Evolutionary conservation across 768 basidiomycete genomes (phyloP).

Genomic region (Hydnomerulius pinastri): DNA sequence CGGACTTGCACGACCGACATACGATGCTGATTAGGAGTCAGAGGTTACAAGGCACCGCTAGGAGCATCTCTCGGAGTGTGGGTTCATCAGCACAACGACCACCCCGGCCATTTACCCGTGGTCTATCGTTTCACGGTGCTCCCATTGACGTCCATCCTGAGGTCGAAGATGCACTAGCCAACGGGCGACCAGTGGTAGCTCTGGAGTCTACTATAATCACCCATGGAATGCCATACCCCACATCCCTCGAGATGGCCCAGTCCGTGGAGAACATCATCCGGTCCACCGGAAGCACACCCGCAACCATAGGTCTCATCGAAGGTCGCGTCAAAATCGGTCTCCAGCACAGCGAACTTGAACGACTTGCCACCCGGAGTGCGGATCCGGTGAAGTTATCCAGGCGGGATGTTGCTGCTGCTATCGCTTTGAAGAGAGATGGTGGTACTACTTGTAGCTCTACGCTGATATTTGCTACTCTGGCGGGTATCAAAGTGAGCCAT

Average conservation of each 20-base stretch:
- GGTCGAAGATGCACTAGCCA: slow-evolving; percentile 74
- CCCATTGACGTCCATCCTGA: slow-evolving; percentile 80
- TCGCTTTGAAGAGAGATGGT: slow-evolving; percentile 68
- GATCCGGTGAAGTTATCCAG: slow-evolving; percentile 71
- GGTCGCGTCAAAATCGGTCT: slow-evolving; percentile 90
- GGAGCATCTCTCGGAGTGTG: slow-evolving; percentile 3
- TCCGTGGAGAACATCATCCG: slow-evolving; percentile 77
- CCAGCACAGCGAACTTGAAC: slow-evolving; percentile 59
- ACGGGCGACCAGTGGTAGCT: slow-evolving; percentile 74
- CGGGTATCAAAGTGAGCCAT: slow-evolving; percentile 75
- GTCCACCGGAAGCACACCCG: slow-evolving; percentile 76
- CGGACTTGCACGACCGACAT: not conserved
- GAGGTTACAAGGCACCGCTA: slow-evolving; percentile 1
- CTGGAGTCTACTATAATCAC: slow-evolving; percentile 92
- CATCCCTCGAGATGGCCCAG: slow-evolving; percentile 68
- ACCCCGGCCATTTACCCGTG: slow-evolving; percentile 2
- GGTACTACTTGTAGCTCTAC: slow-evolving; percentile 82
- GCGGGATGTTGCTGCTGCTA: slow-evolving; percentile 77
- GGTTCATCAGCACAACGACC: not conserved
- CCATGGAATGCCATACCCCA: slow-evolving; percentile 87
- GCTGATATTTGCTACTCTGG: slow-evolving; percentile 70
- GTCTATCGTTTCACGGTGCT: slow-evolving; percentile 9
- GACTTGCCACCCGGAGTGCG: slow-evolving; percentile 55
- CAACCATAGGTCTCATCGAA: slow-evolving; percentile 83
- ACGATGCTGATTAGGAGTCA: slow-evolving; percentile 17